Evolutionary conservation across 1,284 basidiomycete genomes (phyloP), one percentile per base, ranked within the genome.

Genomic region (Microbotryum silenes-acaulis): DNA sequence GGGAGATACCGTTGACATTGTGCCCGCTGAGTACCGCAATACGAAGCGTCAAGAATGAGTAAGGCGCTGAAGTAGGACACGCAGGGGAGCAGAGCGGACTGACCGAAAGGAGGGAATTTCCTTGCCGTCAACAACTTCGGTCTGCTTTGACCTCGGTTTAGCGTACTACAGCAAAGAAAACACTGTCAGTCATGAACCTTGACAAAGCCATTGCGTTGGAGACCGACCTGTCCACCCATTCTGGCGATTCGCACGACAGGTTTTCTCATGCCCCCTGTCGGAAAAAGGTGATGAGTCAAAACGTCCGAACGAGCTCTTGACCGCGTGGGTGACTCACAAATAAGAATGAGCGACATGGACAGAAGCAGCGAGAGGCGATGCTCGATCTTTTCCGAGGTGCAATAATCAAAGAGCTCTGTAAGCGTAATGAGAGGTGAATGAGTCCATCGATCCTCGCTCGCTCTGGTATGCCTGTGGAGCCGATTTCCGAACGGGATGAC

Each of bases 341-440:
- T 69, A 14, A 73, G 61, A 70, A 98, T 91, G 52, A 98, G 81
- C 20, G 91, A 94, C 81, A 97, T 96, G 16, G 93, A 89, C 8
- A 98, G 81, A 69, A 96, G 90, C 27, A 98, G 82, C 6, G 92
- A 93, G 59, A 98, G 86, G 75, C 97, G 96, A 58, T 88, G 85
- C 55, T 92, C 86, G 69, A 98, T 93, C 64, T 93, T 93, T 77
- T 91, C 85, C 86, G 91, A 71, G 52, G 49, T 72, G 71, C 77
- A 78, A 58, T 77, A 77, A 54, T 74, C 72, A 59, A 78, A 78
- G 8, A 77, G 72, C 69, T 78, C 71, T 63, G 65, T 18, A 2
- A 45, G 16, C 4, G 14, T 10, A 6, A 21, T 18, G 8, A 3
- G 6, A 18, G 29, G 14, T 37, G 8, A 2, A 14, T 42, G 27